Evolutionary conservation across 2,329 filamentous ascomycete genomes (phyloP).

Genomic region (Tolypocladium album): DNA sequence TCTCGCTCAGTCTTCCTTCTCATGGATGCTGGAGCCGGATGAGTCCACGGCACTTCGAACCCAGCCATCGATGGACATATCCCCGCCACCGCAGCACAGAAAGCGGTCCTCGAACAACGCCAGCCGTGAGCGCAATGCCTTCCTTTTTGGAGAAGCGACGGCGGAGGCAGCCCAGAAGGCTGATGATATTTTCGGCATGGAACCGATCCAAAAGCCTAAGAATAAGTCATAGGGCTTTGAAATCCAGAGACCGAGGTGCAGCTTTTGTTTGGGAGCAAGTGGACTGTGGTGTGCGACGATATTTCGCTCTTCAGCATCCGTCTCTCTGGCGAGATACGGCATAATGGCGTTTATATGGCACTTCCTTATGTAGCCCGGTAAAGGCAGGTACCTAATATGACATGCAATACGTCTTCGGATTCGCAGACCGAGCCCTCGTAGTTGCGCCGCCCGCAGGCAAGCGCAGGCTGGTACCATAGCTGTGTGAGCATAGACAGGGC

Average conservation of each 20-base stretch:
- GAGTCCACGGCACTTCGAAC: slow-evolving; percentile 17
- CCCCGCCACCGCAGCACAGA: slow-evolving; percentile 22
- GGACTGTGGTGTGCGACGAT: not conserved
- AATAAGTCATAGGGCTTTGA: not conserved
- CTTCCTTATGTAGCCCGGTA: not conserved
- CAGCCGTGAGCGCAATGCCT: slow-evolving; percentile 45
- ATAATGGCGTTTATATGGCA: not conserved
- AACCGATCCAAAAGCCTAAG: slow-evolving; percentile 30
- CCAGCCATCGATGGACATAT: slow-evolving; percentile 13
- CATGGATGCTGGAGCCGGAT: slow-evolving; percentile 64
- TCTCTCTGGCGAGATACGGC: not conserved
- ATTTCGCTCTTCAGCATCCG: not conserved
- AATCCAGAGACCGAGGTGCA: not conserved
- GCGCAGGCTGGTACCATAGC: no score
- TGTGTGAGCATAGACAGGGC: not conserved
- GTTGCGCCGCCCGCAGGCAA: not conserved
- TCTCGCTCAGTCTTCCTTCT: slow-evolving; percentile 64
- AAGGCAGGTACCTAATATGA: not conserved
- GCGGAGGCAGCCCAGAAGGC: slow-evolving; percentile 23
- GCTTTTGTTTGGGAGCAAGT: not conserved
- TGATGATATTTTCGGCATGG: slow-evolving; percentile 45
- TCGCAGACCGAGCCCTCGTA: not conserved
- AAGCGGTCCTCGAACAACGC: slow-evolving; percentile 31
- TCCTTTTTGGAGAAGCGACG: slow-evolving; percentile 45
- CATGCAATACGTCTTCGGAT: not conserved